Evolutionary conservation across 257 asterid species (phyloP), one percentile per base, ranked within the genome.

Genomic region (Petunia axillaris): DNA sequence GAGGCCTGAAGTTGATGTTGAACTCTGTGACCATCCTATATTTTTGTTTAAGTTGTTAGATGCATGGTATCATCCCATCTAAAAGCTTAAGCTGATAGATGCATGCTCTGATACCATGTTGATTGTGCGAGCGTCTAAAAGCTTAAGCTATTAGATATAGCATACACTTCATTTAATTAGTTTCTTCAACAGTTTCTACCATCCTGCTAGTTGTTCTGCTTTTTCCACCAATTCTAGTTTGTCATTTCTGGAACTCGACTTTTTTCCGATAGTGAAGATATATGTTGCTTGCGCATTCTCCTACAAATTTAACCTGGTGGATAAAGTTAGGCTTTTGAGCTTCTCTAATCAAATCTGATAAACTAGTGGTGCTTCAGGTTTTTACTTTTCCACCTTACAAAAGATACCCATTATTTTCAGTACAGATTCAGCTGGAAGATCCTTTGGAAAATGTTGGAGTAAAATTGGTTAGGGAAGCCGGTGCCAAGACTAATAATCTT

Each of bases 381-480:
- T 62, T 10, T 25, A 48, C 16, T 25, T 54, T 16, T 43, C 80
- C 13, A 35, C 44, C 77, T 43, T 44, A 41, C 10, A 36, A 78
- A 64, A 80, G 57, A 71, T 77, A 84, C 82, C 85, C 80, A 10
- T 84, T 86, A 75, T 82, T 77, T 87, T 89, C 82, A 84, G 91
- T 81, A 84, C 88, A 94, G 98, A 90, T 94, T 84, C 97, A 91
- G 90, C 91, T 94, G 86, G 97, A 94, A 46, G 98, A 92, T 83
- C 94, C 97, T 79, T 76, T 94, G 82, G 97, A 94, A 86, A 86
- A 91, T 81, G 97, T 94, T 13, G 98, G 97, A 76, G 97, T 94
- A 38, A 94, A 94, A 82, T 71, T 94, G 87, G 92, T 92, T 79
- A 90, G 98, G 84, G 97, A 88, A 82, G 98, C 97, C 0, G 98